Evolutionary conservation across 805 yeast genomes (phyloP), one percentile per base, ranked within the genome.

Genomic region (Wickerhamomyces pijperi): DNA sequence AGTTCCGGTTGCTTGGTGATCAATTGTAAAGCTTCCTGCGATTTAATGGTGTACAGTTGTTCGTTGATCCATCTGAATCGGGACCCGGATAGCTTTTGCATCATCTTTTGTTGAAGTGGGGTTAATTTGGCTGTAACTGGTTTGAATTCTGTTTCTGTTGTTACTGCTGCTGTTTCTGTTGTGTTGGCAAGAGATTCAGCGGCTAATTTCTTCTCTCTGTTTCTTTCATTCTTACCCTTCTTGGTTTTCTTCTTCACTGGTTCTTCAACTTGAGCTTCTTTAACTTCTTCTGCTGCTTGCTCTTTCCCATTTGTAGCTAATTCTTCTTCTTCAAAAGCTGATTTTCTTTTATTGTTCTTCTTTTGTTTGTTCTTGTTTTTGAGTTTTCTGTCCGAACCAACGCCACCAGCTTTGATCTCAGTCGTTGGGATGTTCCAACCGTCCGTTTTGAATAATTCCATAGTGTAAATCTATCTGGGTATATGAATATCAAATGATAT

Each of bases 1-100:
- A 92, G 66, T 19, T 77, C 76, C 0, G 99, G 98, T 50, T 88
- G 95, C 14, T 79, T 75, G 41, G 72, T 65, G 33, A 92, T 76
- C 44, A 92, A 61, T 19, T 69, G 64, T 20, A 85, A 63, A 0
- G 98, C 97, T 18, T 74, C 75, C 6, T 74, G 76, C 0, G 97
- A 88, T 1, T 78, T 62, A 29, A 78, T 79, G 1, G 97, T 92
- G 56, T 92, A 92, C n/a, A 92, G 65, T 56, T 90, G 94, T 60
- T 92, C 98, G 57, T 92, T 92, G 55, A 92, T 92, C 97, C 97
- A 92, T 58, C 99, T 72, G 64, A 92, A 92, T 49, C 98, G 68
- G 1, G 97, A 86, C 0, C 99, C 99, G 2, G 94, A 76, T 33
- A 92, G 70, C 57, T 92, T 92, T 35, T 84, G 86, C 78, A 86